Conservation (phyloP, 1,139 yeast genomes). For the Blastobotrys illinoisensis region DNA sequence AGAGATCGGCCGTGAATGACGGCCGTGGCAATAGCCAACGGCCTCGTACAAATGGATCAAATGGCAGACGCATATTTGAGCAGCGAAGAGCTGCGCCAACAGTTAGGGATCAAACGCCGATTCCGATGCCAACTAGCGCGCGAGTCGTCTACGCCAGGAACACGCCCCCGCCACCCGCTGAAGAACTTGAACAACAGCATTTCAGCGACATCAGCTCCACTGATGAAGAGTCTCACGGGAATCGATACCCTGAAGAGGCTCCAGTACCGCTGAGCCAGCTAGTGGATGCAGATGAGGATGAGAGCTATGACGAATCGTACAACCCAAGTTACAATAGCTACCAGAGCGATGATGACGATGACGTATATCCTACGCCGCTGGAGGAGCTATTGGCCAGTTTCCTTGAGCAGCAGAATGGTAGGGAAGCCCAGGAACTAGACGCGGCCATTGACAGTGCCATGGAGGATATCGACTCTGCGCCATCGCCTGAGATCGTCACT, state of each 20-base stretch:
- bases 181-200: background rate
- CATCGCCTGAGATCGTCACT: conserved; percentile 1
- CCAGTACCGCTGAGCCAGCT: background rate
- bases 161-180: background rate
- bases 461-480: background rate
- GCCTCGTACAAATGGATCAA: background rate
- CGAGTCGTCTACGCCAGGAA: background rate
- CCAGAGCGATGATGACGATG: background rate
- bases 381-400: background rate
- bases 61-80: background rate
- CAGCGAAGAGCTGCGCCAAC: background rate
- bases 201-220: background rate
- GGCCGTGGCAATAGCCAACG: background rate
- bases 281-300: background rate
- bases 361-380: background rate
- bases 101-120: background rate
- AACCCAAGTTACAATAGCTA: background rate
- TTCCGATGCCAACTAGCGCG: background rate
- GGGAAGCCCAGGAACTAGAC: background rate
- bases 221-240: background rate
- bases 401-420: background rate
- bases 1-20: background rate
- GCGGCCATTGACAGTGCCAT: background rate
- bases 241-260: background rate
- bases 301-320: background rate